Evolutionary conservation across 495 filamentous ascomycete species (phyloP), one percentile per base, ranked within the genome.

Genomic region (Rostrohypoxylon terebratum): DNA sequence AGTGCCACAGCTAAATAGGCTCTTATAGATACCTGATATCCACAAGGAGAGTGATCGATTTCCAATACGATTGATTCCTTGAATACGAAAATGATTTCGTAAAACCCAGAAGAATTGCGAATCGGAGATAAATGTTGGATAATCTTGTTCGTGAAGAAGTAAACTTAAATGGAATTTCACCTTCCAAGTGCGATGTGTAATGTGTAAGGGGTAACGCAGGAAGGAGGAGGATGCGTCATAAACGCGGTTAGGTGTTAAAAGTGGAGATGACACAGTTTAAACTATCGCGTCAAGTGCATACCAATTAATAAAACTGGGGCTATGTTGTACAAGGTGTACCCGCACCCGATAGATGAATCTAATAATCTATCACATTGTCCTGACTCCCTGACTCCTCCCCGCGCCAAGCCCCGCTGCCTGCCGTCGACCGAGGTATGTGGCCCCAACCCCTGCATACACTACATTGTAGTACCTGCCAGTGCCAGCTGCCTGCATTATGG

Each of bases 231-330:
- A 33, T 59, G 67, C 18, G 34, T 36, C 21, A 48, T 60, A 58
- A 55, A 73, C 62, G 71, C 67, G 67, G 31, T 70, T 55, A 23
- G 23, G 33, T 38, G 28, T 14, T 14, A 14, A 14, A 42, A 42
- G 38, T 42, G 38, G 38, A 14, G 34, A 38, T 18, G 47, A 45
- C 20, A 67, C 48, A 58, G 33, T 50, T 38, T 38, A 60, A 59
- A 34, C 58, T 71, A 63, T 72, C 76, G 76, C 76, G 76, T 76
- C 74, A 76, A 72, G 53, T 78, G 71, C 65, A 78, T 76, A 76
- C 71, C 65, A 66, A 72, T 72, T 75, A 75, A 71, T 42, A 31
- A 36, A 62, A 4, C 1, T 20, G 33, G 48, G 14, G 36, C 25
- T 16, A 61, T 34, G 20, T 55, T 10, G 38, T 42, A 25, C 38